Conservation (phyloP, 352 stramenopile genomes). For the Phytophthora litchii region DNA sequence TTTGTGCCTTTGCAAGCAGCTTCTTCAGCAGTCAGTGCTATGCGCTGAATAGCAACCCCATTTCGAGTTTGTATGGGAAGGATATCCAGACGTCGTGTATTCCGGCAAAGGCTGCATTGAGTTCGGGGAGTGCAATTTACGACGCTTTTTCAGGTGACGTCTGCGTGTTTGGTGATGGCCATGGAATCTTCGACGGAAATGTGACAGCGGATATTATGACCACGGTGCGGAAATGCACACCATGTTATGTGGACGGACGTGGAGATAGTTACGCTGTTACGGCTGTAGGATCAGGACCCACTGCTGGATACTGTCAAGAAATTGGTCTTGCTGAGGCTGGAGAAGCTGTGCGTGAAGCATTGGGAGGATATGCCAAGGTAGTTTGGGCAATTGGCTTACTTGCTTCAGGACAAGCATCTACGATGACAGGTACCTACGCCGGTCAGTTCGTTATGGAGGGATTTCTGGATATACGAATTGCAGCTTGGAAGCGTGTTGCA, state of each 20-base stretch:
- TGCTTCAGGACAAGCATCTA: conserved; percentile 89
- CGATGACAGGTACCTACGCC: conserved; percentile 94
- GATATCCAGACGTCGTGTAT: conserved; percentile 76
- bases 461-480: conserved; percentile 88
- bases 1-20: conserved; percentile 89
- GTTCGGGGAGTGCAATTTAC: conserved; percentile 64
- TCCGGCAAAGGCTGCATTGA: conserved; percentile 49
- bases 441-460: conserved; percentile 95
- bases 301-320: conserved; percentile 75
- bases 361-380: conserved; percentile 66
- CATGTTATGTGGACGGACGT: conserved; percentile 59
- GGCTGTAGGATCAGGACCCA: conserved; percentile 17
- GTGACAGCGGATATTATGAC: conserved; percentile 4
- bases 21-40: conserved; percentile 83
- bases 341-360: conserved; percentile 60
- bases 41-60: conserved; percentile 47
- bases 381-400: conserved; percentile 92
- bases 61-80: conserved; percentile 55
- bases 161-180: conserved; percentile 43
- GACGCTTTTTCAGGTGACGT: conserved; percentile 56
- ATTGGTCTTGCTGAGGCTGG: conserved; percentile 79
- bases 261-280: conserved; percentile 3
- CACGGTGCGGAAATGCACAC: conserved; percentile 31
- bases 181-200: conserved; percentile 12
- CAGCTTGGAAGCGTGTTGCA: conserved; percentile 82